Base-by-base conservation (phyloP, 129 eudicot genomes). In the Saussurea involucrata region DNA sequence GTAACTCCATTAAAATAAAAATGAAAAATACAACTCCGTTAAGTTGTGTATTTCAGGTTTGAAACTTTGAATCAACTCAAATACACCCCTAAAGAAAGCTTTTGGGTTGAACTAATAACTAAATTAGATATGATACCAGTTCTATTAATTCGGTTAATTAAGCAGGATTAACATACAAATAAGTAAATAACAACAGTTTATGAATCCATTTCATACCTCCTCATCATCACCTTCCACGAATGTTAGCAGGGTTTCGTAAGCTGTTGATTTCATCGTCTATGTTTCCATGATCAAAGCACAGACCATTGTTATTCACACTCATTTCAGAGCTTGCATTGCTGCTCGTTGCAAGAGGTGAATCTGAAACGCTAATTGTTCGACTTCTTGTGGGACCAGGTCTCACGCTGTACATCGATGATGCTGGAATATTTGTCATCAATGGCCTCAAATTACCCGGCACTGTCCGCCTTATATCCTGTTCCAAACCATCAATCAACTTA, bases 371-470 rank as follows among this genome's bases (percentile, higher is more conserved):
- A 12, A 86, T 83, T 3, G 87, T 85, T 71, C 91, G 83, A 83
- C 94, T 91, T 75, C 90, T 81, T 61, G 88, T 71, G 25, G 92
- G 93, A 31, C 98, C 97, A 29, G 94, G 83, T 82, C 98, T 82
- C 66, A 95, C 98, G 49, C 98, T 95, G 80, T 95, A 95, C 97
- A 95, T 87, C 36, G 98, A 95, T 11, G 97, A 95, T 73, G 98
- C 98, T 44, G 98, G 98, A 75, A 95, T 89, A 68, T 95, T 95
- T 66, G 90, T 85, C 98, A 95, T 95, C 84, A 89, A 81, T 44
- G 98, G 98, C 75, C 98, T 85, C 68, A 95, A 72, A 63, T 95
- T 95, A 42, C 97, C 96, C 0, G 98, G 97, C 75, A 94, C 81
- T 28, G 85, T 87, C 73, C 90, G 84, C 85, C 98, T 87, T 65